Percentiles rank a stretch among this genome's conserved stretches.
phyloP scores from a whole-genome alignment of 2,329 filamentous ascomycete species.

The Sporothrix phasma region DNA sequence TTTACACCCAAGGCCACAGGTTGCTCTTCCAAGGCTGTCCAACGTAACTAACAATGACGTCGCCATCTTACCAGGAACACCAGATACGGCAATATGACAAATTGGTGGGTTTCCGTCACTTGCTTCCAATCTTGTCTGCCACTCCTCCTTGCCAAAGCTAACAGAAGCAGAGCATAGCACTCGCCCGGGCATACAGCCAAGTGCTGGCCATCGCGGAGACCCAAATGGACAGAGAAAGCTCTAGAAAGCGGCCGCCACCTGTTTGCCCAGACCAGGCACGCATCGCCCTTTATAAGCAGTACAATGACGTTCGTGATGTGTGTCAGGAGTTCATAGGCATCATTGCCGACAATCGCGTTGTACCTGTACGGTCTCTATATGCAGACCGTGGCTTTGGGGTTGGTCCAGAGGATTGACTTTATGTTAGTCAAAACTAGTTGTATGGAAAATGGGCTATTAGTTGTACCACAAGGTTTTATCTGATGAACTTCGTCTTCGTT shows the following conservation, averaged over 20 bases:
- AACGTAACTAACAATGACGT: background rate
- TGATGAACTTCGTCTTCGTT: too few relatives aligned
- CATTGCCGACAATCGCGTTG: conserved; percentile 28
- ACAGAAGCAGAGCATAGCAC: conserved; percentile 3
- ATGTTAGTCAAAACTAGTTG: background rate
- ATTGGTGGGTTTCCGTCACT: conserved; percentile 1
- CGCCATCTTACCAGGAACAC: background rate
- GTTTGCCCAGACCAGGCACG: conserved; percentile 15
- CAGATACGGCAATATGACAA: conserved; percentile 5
- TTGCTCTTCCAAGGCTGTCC: background rate
- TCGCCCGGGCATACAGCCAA: conserved; percentile 11
- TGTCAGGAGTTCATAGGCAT: conserved; percentile 31
- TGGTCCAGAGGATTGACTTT: conserved; percentile 15
- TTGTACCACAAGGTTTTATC: too few relatives aligned
- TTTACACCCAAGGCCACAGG: background rate
- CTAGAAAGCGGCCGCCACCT: background rate
- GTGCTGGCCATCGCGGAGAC: background rate
- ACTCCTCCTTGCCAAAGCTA: background rate
- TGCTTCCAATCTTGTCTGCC: background rate
- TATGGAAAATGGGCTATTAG: too few relatives aligned
- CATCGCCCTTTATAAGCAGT: conserved; percentile 26
- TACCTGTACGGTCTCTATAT: conserved; percentile 27
- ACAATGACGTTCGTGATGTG: conserved; percentile 32
- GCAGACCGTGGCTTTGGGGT: conserved; percentile 26
- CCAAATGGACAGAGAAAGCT: background rate